Evolutionary conservation across 75 land plant genomes (phyloP).

Genomic region (Ceratopteris richardii): DNA sequence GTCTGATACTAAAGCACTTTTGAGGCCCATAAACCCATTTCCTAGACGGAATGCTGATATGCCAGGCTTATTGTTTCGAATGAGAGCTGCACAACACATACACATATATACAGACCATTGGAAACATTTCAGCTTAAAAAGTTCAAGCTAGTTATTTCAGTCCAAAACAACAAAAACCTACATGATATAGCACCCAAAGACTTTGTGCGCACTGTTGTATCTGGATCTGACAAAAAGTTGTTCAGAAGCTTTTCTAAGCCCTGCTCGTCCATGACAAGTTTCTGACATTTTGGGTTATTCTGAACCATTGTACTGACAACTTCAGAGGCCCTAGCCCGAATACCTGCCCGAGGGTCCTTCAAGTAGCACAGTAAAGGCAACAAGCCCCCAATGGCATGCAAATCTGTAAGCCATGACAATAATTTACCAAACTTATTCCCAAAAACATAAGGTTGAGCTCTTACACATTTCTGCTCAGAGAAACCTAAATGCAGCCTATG

Average conservation of each 20-base stretch:
- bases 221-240: conserved; percentile 73
- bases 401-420: conserved; percentile 41
- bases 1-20: conserved; percentile 73
- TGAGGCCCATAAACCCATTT: conserved; percentile 77
- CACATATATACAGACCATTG: not conserved
- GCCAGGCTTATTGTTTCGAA: conserved; percentile 80
- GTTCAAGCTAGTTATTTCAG: not conserved
- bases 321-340: conserved; percentile 94
- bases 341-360: conserved; percentile 57
- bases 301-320: conserved; percentile 93
- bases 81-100: conserved; percentile 63
- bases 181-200: conserved; percentile 98
- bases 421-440: not conserved
- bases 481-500: not conserved
- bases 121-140: not conserved
- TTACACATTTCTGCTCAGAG: not conserved
- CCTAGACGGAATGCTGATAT: conserved; percentile 70
- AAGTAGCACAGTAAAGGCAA: conserved; percentile 71
- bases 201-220: conserved; percentile 70
- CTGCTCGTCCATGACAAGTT: conserved; percentile 85
- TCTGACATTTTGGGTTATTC: conserved; percentile 91
- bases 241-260: conserved; percentile 73
- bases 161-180: conserved; percentile 25
- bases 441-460: not conserved
- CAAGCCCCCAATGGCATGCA: conserved; percentile 86